These are phyloP conservation scores for Periconia digitata DNA, from an alignment of 2,329 filamentous ascomycete species.

Conservation along the genomic window DNA sequence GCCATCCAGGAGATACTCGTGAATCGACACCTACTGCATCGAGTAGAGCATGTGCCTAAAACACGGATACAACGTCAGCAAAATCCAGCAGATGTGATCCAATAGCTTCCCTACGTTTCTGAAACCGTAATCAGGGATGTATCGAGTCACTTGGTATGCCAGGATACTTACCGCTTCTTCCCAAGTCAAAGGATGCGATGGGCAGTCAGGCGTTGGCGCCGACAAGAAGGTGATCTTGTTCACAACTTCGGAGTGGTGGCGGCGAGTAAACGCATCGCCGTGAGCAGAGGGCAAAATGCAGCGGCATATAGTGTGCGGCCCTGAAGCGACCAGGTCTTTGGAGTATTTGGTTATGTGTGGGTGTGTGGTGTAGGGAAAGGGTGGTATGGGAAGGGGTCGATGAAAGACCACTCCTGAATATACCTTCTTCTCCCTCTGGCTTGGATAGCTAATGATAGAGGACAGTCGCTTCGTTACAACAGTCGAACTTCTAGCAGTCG, in stretches of 20 bases:
- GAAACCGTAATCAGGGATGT: too few species aligned
- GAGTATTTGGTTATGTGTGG: conserved; percentile 3
- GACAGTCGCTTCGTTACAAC: too few species aligned
- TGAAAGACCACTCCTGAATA: neutral
- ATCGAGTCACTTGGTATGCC: too few species aligned
- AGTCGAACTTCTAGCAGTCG: too few species aligned
- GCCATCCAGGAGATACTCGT: neutral
- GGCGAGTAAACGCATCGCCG: conserved; percentile 5
- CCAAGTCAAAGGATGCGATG: neutral
- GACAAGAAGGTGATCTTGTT: conserved; percentile 1
- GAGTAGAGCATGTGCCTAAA: conserved; percentile 3
- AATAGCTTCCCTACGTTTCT: too few species aligned
- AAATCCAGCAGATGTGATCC: too few species aligned
- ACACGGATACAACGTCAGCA: too few species aligned
- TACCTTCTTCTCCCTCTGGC: neutral
- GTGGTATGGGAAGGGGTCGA: neutral
- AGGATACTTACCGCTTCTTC: neutral
- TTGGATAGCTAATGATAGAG: neutral
- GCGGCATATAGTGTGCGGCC: conserved; percentile 4
- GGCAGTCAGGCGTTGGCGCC: neutral
- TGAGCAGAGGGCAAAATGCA: neutral
- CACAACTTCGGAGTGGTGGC: neutral
- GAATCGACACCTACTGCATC: conserved; percentile 1
- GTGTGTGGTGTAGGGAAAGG: neutral
- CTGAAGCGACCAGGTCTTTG: neutral